Evolutionary conservation across 768 basidiomycete species (phyloP).

Genomic region (Xerocomellus dryophilus): DNA sequence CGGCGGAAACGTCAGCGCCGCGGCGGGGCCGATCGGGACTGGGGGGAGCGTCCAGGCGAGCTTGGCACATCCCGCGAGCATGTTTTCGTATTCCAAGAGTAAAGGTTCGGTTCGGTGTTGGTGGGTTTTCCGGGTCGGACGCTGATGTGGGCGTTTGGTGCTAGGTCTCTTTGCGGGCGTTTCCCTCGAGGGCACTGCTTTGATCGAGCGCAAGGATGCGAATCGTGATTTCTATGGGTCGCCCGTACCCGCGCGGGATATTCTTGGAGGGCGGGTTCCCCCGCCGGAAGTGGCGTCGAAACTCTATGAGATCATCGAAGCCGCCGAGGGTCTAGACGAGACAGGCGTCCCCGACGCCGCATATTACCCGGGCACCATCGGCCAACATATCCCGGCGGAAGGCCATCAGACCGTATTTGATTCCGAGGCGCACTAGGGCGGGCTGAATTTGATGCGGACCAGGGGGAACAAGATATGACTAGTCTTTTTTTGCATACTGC

Average conservation of each 20-base stretch:
- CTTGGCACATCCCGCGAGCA: constrained; percentile 89
- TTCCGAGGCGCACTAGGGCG: constrained; percentile 48
- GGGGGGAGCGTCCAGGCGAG: constrained; percentile 87
- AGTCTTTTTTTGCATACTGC: neutral
- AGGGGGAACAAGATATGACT: neutral
- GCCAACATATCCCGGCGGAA: constrained; percentile 53
- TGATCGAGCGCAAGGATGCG: constrained; percentile 94
- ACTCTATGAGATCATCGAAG: constrained; percentile 95
- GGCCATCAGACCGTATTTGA: constrained; percentile 67
- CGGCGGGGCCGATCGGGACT: constrained; percentile 92
- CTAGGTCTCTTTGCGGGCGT: constrained; percentile 91
- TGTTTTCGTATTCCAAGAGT: constrained; percentile 96
- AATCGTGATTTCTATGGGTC: constrained; percentile 97
- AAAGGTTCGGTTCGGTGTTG: constrained; percentile 49
- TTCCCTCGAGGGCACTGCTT: constrained; percentile 88
- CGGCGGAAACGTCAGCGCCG: constrained; percentile 81
- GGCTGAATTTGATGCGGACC: neutral
- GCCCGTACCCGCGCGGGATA: constrained; percentile 81
- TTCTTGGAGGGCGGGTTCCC: constrained; percentile 90
- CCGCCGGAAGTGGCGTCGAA: constrained; percentile 94
- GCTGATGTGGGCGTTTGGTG: neutral
- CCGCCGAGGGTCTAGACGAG: constrained; percentile 92
- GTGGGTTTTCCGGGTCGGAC: neutral
- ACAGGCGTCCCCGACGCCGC: constrained; percentile 70
- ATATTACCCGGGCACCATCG: constrained; percentile 68